Base-by-base conservation (phyloP, 2,329 filamentous ascomycete genomes). In the Diaporthe ampelina region DNA sequence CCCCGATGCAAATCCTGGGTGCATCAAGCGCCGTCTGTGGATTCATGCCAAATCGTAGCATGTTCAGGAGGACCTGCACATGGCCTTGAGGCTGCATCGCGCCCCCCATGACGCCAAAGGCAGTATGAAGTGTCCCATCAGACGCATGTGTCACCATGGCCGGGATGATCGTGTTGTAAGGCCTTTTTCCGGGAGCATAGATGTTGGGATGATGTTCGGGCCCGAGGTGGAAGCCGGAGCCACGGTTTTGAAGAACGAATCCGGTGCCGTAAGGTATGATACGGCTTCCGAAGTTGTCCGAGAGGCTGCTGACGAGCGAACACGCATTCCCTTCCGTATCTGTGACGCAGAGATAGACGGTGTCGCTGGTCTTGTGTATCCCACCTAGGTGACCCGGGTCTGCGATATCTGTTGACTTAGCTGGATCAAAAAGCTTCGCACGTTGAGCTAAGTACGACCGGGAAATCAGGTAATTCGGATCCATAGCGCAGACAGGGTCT, bases 21-120 rank as follows among this genome's bases (percentile, higher is more conserved):
- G 95, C 93, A 80, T 98, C 96, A 0, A 98, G 88, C 0, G 96
- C 95, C 54, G 93, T 91, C 82, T 98, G 96, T 0, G 95, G 94
- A 75, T 93, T 92, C 73, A 94, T 88, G 0, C 92, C 91, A 78
- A 96, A 97, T 0, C 94, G 90, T 0, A 97, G 84, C 89, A 97
- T 95, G 78, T 97, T 97, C 1, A 98, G 86, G 15, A 98, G 84
- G 0, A 98, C 95, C 82, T 98, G 96, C 0, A 98, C 92, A 76
- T 98, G 96, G 19, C 95, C 96, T 82, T 98, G 96, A 0, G 96
- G 96, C 83, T 98, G 96, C 94, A 98, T 98, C 82, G 97, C 98
- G 0, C 95, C 95, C 45, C 96, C 96, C 96, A 98, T 98, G 75
- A 98, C 95, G 57, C 96, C 96, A 78, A 95, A 97, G 0, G 97